Base-by-base conservation (phyloP, 192 early-diverging fungal genomes). In the Coemansia sp. region DNA sequence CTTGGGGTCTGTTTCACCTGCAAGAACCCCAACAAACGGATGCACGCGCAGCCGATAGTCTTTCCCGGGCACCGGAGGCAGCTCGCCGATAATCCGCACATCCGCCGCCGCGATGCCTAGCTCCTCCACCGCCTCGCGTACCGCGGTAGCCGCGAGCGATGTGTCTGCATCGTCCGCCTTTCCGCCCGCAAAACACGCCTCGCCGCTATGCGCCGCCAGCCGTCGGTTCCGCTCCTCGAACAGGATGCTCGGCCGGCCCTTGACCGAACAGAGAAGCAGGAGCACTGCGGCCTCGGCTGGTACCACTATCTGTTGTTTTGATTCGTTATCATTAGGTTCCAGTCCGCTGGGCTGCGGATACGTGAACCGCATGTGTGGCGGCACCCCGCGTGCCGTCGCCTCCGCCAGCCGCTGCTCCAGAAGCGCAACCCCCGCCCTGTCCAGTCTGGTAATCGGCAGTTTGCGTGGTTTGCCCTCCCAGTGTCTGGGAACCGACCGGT, bases 51-150 rank as follows among this genome's bases (percentile, higher is more conserved):
- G 76, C 10, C 85, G 79, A 5, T 77, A 63, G 23, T 74, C 71
- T 44, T 86, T 77, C 79, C 89, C 90, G 12, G 92, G 90, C 42
- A 92, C 59, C 21, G 84, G 53, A 3, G 84, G 81, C 68, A 90
- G 79, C 53, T 70, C 58, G 9, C 93, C 93, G 4, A 95, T 65
- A 9, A 94, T 70, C 8, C 83, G 75, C 0, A 95, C 76, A 7
- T 67, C 21, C 7, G 65, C 62, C 0, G 72, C 56, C 0, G 41
- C 44, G 9, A 95, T 71, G 0, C 85, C 87, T 12, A 94, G 84
- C 72, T 97, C 95, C 67, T 97, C 93, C 26, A 70, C 43, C 6
- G 92, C 92, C 71, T 95, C 95, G 13, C 95, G 85, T 32, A 97
- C 65, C 21, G 92, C 92, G 6, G 95, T 89, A 21, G 70, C 79